Evolutionary conservation across 208 protist genomes (phyloP).

Genomic region (Wallacemonas sp.): DNA sequence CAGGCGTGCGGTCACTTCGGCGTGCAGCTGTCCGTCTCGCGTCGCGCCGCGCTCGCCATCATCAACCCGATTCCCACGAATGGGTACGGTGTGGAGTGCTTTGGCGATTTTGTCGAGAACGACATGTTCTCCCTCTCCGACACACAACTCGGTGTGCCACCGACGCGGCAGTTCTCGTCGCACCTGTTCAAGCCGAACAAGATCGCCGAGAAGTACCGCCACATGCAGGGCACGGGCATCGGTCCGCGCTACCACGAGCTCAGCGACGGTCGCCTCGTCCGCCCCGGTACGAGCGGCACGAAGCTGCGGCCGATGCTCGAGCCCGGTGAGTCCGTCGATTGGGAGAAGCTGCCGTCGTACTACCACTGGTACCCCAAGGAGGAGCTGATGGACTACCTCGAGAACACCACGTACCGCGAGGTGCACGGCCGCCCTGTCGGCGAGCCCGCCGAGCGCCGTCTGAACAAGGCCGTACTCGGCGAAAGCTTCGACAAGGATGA

Average conservation of each 20-base stretch:
- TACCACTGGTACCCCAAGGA: slow-evolving; percentile 92
- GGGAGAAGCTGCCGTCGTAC: slow-evolving; percentile 88
- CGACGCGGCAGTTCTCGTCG: slow-evolving; percentile 77
- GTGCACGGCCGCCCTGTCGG: slow-evolving; percentile 65
- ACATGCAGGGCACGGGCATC: slow-evolving; percentile 86
- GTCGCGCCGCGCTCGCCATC: slow-evolving; percentile 74
- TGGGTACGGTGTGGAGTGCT: slow-evolving; percentile 88
- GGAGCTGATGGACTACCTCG: slow-evolving; percentile 83
- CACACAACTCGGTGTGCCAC: slow-evolving; percentile 77
- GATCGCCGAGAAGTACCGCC: slow-evolving; percentile 84
- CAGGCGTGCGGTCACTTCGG: slow-evolving; percentile 85
- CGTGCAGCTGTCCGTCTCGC: slow-evolving; percentile 80
- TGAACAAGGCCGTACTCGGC: slow-evolving; percentile 35
- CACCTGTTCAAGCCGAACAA: slow-evolving; percentile 76
- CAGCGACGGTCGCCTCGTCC: slow-evolving; percentile 81
- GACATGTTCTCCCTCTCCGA: slow-evolving; percentile 90
- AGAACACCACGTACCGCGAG: slow-evolving; percentile 87
- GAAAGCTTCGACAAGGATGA: slow-evolving; percentile 49
- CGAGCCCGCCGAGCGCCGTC: slow-evolving; percentile 54
- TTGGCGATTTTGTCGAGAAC: slow-evolving; percentile 90
- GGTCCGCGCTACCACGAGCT: slow-evolving; percentile 83
- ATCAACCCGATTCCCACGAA: slow-evolving; percentile 91
- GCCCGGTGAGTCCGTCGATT: slow-evolving; percentile 81
- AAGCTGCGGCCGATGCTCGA: slow-evolving; percentile 86
- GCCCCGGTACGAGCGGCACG: slow-evolving; percentile 80